Conservation (phyloP, 306 rosid species). For the Ormosia semicastrata region DNA sequence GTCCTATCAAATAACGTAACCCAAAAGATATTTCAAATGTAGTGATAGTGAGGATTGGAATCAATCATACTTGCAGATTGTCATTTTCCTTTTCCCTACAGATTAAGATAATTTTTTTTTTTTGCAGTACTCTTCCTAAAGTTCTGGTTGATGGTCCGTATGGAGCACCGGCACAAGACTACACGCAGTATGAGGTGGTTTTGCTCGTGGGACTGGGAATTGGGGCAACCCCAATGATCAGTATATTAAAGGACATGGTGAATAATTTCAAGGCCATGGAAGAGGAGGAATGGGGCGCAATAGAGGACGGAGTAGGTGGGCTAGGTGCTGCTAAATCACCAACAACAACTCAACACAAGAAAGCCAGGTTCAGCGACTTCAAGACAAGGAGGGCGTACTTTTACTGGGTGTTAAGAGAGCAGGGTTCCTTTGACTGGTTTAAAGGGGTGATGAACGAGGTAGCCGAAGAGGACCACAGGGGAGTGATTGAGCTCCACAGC, state of each 20-base stretch:
- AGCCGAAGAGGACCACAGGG: conserved; percentile 54
- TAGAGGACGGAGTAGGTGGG: conserved; percentile 35
- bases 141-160: conserved; percentile 70
- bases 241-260: conserved; percentile 66
- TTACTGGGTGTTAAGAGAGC: conserved; percentile 76
- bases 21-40: neutral
- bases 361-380: conserved; percentile 29
- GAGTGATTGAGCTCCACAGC: conserved; percentile 64
- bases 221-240: conserved; percentile 81
- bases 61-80: neutral
- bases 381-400: conserved; percentile 58
- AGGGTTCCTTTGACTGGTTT: conserved; percentile 72
- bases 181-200: conserved; percentile 63
- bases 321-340: neutral
- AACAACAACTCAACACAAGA: neutral
- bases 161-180: conserved; percentile 78
- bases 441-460: conserved; percentile 65
- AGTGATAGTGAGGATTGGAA: neutral
- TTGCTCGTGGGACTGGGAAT: conserved; percentile 70
- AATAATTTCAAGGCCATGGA: conserved; percentile 52
- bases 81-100: neutral
- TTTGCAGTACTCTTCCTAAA: conserved; percentile 42
- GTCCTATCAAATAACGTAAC: neutral
- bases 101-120: neutral
- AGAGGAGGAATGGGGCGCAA: conserved; percentile 28